Conservation (phyloP, 805 yeast species). For the Candida boidinii region DNA sequence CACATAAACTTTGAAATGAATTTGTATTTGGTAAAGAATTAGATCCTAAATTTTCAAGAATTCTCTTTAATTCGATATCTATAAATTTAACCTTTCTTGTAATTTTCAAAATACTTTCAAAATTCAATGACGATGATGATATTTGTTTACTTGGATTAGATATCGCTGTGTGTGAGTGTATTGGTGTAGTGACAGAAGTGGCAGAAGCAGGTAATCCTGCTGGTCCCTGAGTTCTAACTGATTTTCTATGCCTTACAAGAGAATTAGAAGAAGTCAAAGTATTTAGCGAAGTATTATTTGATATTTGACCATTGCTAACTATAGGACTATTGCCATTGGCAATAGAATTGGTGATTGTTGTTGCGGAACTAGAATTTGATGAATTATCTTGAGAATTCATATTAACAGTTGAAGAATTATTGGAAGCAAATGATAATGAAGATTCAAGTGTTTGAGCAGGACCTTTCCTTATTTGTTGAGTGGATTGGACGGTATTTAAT, state of each 20-base stretch:
- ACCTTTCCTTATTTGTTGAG: background rate
- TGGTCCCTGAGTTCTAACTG: slow-evolving; percentile 4
- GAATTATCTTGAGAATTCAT: background rate
- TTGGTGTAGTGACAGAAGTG: slow-evolving; percentile 8
- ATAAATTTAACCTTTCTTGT: slow-evolving; percentile 16
- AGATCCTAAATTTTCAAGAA: slow-evolving; percentile 9
- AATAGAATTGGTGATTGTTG: too few relatives aligned
- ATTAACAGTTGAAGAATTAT: too few relatives aligned
- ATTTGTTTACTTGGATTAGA: slow-evolving; percentile 1
- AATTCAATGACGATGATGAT: slow-evolving; percentile 1
- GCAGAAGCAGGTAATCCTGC: background rate
- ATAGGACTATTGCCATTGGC: too few relatives aligned
- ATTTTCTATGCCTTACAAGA: slow-evolving; percentile 1
- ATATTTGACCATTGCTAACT: too few relatives aligned
- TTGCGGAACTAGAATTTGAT: slow-evolving; percentile 8
- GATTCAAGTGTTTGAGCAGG: background rate
- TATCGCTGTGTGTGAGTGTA: slow-evolving; percentile 9
- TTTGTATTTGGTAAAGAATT: slow-evolving; percentile 7
- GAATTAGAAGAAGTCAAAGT: slow-evolving; percentile 6
- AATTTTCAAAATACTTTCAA: slow-evolving; percentile 9
- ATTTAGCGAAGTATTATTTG: slow-evolving; percentile 7
- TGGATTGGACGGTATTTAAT: slow-evolving; percentile 1
- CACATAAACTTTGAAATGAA: slow-evolving; percentile 10
- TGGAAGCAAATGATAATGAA: slow-evolving; percentile 2
- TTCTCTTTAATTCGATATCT: slow-evolving; percentile 11